phyloP scores from a whole-genome alignment of 2,329 filamentous ascomycete genomes.

The Gremmenia infestans region DNA sequence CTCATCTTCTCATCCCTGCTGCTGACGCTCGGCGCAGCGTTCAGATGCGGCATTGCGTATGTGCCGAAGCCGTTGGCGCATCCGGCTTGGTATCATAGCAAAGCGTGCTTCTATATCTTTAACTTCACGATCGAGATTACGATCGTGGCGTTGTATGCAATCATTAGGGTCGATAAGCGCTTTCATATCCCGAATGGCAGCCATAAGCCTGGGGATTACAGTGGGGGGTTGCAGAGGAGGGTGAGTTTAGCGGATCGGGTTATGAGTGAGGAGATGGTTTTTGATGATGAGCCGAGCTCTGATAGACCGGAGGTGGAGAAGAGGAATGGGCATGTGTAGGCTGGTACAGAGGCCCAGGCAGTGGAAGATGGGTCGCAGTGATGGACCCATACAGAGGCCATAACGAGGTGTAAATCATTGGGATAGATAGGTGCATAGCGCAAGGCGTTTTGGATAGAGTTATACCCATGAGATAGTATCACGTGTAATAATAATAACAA shows the following conservation, averaged over 20 bases:
- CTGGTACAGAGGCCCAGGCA: background rate
- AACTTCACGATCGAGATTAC: constrained; percentile 71
- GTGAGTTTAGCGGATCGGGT: constrained; percentile 10
- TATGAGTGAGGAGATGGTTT: constrained; percentile 15
- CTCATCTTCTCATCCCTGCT: constrained; percentile 54
- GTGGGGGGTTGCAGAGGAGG: background rate
- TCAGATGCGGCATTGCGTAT: constrained; percentile 52
- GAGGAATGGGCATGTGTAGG: background rate
- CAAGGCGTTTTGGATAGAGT: too few species aligned
- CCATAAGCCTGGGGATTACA: constrained; percentile 45
- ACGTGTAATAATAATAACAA: too few species aligned
- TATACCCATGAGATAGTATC: too few species aligned
- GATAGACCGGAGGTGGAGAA: background rate
- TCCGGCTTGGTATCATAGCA: constrained; percentile 66
- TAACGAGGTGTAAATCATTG: too few species aligned
- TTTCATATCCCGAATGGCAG: constrained; percentile 73
- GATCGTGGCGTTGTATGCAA: constrained; percentile 61
- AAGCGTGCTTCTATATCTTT: constrained; percentile 73
- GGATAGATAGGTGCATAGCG: too few species aligned
- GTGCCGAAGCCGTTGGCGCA: constrained; percentile 40
- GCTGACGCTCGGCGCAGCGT: constrained; percentile 64
- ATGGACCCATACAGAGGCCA: too few species aligned
- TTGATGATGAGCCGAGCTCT: background rate
- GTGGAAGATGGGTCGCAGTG: too few species aligned
- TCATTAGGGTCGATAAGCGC: constrained; percentile 65